A percentile compares a stretch with the other conserved stretches of the same genome.
Conservation (phyloP, 2,329 filamentous ascomycete species). For the Aspergillus ochraceoroseus region DNA sequence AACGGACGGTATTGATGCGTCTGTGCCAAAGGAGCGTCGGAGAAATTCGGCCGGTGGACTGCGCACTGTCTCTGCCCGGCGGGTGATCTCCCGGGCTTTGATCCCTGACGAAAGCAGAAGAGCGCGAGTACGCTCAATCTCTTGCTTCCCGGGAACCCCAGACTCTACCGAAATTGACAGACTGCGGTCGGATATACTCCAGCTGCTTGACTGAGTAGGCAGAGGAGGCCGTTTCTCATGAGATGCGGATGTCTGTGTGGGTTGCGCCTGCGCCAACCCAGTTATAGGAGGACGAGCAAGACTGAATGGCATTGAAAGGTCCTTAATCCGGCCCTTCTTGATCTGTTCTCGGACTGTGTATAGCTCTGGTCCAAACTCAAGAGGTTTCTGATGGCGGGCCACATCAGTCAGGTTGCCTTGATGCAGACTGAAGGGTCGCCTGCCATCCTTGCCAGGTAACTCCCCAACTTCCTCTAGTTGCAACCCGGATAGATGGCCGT, state of each 20-base stretch:
- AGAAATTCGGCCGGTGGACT: constrained; percentile 37
- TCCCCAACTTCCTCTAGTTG: constrained; percentile 12
- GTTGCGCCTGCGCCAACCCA: constrained; percentile 42
- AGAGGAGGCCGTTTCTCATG: constrained; percentile 34
- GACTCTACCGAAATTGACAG: constrained; percentile 36
- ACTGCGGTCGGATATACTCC: constrained; percentile 55
- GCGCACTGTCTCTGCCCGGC: constrained; percentile 54
- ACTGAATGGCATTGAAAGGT: constrained; percentile 28
- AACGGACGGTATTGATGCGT: constrained; percentile 40
- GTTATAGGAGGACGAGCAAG: constrained; percentile 43
- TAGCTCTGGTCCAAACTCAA: constrained; percentile 32
- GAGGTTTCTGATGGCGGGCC: constrained; percentile 20
- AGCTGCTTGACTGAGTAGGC: constrained; percentile 47
- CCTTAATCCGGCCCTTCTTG: constrained; percentile 27
- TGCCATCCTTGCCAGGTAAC: constrained; percentile 14
- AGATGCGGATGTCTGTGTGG: constrained; percentile 24
- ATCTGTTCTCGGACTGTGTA: constrained; percentile 22
- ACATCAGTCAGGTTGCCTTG: constrained; percentile 15
- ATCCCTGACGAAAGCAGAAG: constrained; percentile 80
- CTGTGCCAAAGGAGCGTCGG: constrained; percentile 25
- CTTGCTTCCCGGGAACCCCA: constrained; percentile 56
- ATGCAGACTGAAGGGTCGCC: constrained; percentile 8
- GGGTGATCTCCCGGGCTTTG: constrained; percentile 75
- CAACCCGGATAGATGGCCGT: constrained; percentile 11
- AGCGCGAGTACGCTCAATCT: constrained; percentile 72